Evolutionary conservation across 2,329 filamentous ascomycete species (phyloP).

Genomic region (Fusarium scirpi): DNA sequence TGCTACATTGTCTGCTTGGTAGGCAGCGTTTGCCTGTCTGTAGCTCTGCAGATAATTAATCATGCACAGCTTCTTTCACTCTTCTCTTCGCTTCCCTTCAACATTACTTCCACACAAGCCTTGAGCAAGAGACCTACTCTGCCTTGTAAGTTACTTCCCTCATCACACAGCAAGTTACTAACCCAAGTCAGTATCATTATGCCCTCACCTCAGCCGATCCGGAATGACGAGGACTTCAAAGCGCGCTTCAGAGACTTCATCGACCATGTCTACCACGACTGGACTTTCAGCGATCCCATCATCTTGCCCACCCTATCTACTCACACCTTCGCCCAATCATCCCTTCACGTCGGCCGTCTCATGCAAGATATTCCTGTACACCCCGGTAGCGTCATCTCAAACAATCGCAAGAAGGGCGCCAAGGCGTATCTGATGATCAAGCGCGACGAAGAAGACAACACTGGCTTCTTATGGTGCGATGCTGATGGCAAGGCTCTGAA

Average conservation of each 20-base stretch:
- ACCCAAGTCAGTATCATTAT: not conserved
- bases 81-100: not conserved
- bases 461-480: slow-evolving; percentile 6
- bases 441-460: not conserved
- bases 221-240: not conserved
- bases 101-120: not conserved
- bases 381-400: not conserved
- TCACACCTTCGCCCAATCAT: not conserved
- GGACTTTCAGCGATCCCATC: not conserved
- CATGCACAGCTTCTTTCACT: not conserved
- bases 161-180: not conserved
- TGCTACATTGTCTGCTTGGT: fast-evolving
- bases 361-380: not conserved
- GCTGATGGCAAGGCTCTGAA: not conserved
- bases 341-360: not conserved
- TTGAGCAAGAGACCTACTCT: not conserved
- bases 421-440: not conserved
- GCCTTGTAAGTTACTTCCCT: not conserved
- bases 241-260: not conserved
- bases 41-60: no score
- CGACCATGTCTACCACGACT: not conserved
- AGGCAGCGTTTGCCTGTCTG: no score
- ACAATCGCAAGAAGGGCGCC: not conserved
- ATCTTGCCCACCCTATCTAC: fast-evolving
- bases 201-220: not conserved